Base-by-base conservation (phyloP, 2,329 filamentous ascomycete genomes). In the Trichoderma atroviride region DNA sequence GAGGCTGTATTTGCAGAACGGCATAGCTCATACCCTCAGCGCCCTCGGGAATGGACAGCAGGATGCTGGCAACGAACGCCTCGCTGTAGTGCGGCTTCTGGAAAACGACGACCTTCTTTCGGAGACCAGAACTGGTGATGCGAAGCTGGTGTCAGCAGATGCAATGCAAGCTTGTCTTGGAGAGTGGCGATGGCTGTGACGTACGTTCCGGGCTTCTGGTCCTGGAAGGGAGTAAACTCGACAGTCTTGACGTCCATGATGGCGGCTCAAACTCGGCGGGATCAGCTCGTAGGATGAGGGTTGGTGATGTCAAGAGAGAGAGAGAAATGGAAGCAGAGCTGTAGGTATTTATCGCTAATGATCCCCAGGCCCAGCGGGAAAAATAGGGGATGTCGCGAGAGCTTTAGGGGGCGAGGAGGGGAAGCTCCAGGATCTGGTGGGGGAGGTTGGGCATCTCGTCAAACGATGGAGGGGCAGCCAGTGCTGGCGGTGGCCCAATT, bases 161-260 rank as follows among this genome's bases (percentile, higher is more conserved):
- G 55, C n/a, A 55, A 19, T 57, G 33, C 33, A 33, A 33, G n/a
- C 11, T 33, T 43, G 5, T 47, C 37, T 24, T 14, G 33, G 29
- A 14, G 29, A 22, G 50, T 29, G 27, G 52, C 24, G 52, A 55
- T 74, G 58, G 40, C 37, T 76, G 78, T 74, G 75, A 94, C 95
- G 83, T 89, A 97, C 95, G 95, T 98, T 88, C 95, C 95, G 73
- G 95, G 94, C 88, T 99, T 99, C 88, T 99, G 96, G 87, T 98
- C 96, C 73, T 91, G 87, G 83, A 96, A 97, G 71, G 94, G 89
- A 81, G 89, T 89, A 81, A 97, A 89, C 75, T 91, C 88, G 77
- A 97, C 92, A 67, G 91, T 93, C 82, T 92, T 87, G 82, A 86
- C 79, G 74, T 83, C 83, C 93, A 97, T 96, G 78, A 73, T n/a